Base-by-base conservation (phyloP, 495 filamentous ascomycete species). In the Xylaria castorea region DNA sequence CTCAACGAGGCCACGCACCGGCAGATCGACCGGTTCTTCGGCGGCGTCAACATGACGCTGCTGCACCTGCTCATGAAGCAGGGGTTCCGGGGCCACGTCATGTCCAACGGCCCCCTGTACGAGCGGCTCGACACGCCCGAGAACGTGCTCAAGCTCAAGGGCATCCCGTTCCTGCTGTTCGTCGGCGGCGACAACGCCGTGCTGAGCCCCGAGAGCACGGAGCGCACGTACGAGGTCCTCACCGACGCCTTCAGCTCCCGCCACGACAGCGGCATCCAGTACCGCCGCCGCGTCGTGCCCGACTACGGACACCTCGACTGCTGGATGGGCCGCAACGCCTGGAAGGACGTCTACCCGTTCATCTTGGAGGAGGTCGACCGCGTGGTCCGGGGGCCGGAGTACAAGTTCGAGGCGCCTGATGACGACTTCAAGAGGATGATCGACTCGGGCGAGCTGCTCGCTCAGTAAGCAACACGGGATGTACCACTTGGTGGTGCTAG, bases 261-360 rank as follows among this genome's bases (percentile, higher is more conserved):
- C 5, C 46, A 75, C 4, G 42, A 55, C 18, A 72, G 72, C n/a
- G 82, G 80, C 53, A 76, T 82, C 20, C 66, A 82, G 61, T 92
- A 91, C 77, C 81, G 81, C 50, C 80, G 89, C 22, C 75, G 82
- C 27, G 83, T 91, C 8, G 85, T 91, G 9, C 84, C 87, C 9
- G 87, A 88, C n/a, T 90, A 91, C 70, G 91, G 91, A 32, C 91
- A 92, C 76, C 76, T 92, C 66, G 91, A 92, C 80, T 85, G 84
- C 63, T 91, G 90, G 87, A 89, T 92, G 85, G 90, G 90, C 1
- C 83, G 86, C 50, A 82, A 86, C 57, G 89, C 89, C 12, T 89
- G 83, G 80, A 87, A 83, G 76, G 90, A 91, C 77, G 86, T 92
- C 14, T 92, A 86, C 75, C 89, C 89, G 36, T 84, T 87, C 68